Base-by-base conservation (phyloP, 2,329 filamentous ascomycete genomes). In the Fusarium acutatum region DNA sequence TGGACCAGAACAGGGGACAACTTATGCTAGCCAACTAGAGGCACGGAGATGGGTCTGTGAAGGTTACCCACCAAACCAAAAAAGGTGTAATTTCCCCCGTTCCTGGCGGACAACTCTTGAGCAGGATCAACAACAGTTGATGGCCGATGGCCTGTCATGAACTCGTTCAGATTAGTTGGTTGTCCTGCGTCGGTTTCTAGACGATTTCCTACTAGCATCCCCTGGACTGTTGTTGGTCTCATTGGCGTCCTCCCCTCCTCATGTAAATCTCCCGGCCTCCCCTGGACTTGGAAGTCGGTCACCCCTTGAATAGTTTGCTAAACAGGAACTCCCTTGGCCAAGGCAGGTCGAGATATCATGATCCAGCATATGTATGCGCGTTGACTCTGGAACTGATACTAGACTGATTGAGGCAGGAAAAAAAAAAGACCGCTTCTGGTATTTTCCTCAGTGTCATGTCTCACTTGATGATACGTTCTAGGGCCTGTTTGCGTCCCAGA, bases 21-120 rank as follows among this genome's bases (percentile, higher is more conserved):
- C 26, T 22, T 28, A 28, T 35, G 47, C 43, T 44, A 52, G 47
- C 44, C 67, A 63, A 67, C 66, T 30, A 67, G 52, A 63, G 52
- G 38, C 43, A 43, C n/a, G 44, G 32, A 52, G 60, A 70, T 62
- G 65, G 56, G 66, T 26, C 56, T 61, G 28, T 37, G 53, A 57
- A 40, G 28, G 67, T 44, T 43, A 49, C n/a, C 41, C 50, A 69
- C 57, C 62, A 35, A 54, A 54, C 64, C 38, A 69, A 53, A 60
- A 59, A 32, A 34, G 53, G 43, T 40, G 47, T 74, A 74, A 74
- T 74, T 64, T 74, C 71, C 71, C 71, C 61, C 28, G 57, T 63
- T 52, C 66, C 66, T 32, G 54, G 54, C 44, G 46, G 58, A 41
- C 49, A 38, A 52, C 50, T 57, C 46, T 52, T 46, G 56, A 69